These are phyloP conservation scores for Pseudodiploospora longispora DNA, from an alignment of 2,329 filamentous ascomycete species.

Conservation along the genomic window DNA sequence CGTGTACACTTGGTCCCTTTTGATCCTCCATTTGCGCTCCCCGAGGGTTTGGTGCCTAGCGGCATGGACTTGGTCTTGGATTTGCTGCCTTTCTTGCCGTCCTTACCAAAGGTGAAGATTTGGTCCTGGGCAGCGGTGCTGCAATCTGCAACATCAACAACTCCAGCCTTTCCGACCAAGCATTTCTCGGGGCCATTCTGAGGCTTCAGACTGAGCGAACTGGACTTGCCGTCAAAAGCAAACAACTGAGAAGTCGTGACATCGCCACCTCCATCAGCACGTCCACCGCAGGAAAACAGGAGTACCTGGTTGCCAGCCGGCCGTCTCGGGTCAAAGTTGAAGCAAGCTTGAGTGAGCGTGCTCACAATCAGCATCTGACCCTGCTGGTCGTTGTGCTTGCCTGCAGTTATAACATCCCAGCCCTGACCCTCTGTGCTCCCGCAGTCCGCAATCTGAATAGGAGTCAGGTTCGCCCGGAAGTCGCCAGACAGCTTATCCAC, in stretches of 20 bases:
- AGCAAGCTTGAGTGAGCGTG: constrained; percentile 48
- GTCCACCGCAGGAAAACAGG: constrained; percentile 51
- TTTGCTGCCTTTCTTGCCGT: background rate
- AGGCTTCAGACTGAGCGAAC: constrained; percentile 36
- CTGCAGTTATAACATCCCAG: constrained; percentile 42
- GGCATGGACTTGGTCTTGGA: no score
- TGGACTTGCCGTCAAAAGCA: constrained; percentile 32
- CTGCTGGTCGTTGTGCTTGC: constrained; percentile 41
- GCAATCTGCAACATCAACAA: constrained; percentile 37
- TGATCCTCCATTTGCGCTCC: no score
- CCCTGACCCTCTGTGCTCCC: constrained; percentile 33
- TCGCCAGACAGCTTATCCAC: constrained; percentile 40
- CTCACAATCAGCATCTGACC: constrained; percentile 45
- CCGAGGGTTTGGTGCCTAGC: no score
- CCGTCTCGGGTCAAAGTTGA: constrained; percentile 49
- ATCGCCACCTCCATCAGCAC: constrained; percentile 43
- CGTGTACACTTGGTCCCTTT: no score
- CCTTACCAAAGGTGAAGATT: constrained; percentile 27
- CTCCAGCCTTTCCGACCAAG: constrained; percentile 34
- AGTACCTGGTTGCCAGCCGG: constrained; percentile 42
- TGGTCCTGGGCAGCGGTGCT: constrained; percentile 31
- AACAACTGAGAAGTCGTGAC: constrained; percentile 47
- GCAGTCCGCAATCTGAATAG: constrained; percentile 36
- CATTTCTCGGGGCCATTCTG: constrained; percentile 38
- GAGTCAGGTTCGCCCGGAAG: constrained; percentile 39